A percentile compares a stretch with the other conserved stretches of the same genome.
Conservation (phyloP, 2,329 filamentous ascomycete genomes). For the Pestalotiopsis sp. region DNA sequence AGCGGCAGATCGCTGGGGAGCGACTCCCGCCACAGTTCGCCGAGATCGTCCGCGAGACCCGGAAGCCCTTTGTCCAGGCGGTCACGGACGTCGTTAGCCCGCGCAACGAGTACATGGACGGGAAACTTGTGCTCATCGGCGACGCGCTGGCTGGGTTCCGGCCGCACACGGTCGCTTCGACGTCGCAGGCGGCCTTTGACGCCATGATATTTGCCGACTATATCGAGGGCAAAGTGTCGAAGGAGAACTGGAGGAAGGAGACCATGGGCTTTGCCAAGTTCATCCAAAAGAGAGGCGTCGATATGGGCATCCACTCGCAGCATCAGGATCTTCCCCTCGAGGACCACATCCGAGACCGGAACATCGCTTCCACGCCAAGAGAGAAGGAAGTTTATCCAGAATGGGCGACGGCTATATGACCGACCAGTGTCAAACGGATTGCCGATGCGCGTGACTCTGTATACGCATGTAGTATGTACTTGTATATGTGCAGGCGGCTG, state of each 20-base stretch:
- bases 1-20: constrained; percentile 30
- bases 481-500: neutral
- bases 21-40: constrained; percentile 38
- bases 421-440: neutral
- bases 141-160: constrained; percentile 44
- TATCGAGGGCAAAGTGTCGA: constrained; percentile 27
- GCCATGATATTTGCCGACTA: constrained; percentile 36
- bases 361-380: constrained; percentile 31
- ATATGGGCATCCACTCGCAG: constrained; percentile 36
- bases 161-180: constrained; percentile 42
- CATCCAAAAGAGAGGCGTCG: constrained; percentile 33
- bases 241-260: constrained; percentile 33
- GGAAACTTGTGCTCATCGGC: constrained; percentile 41
- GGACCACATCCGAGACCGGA: constrained; percentile 34
- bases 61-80: constrained; percentile 40
- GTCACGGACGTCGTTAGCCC: constrained; percentile 39
- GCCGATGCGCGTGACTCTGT: neutral
- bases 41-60: constrained; percentile 38
- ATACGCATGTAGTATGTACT: neutral
- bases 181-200: constrained; percentile 38
- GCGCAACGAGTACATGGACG: constrained; percentile 33
- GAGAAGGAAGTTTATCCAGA: constrained; percentile 31
- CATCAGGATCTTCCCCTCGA: constrained; percentile 28
- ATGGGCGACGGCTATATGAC: constrained; percentile 24
- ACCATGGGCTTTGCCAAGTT: constrained; percentile 35